Percentiles rank a stretch among this genome's conserved stretches.
Evolutionary conservation across 768 basidiomycete genomes (phyloP).

Genomic region (Tephrocybe sp.): DNA sequence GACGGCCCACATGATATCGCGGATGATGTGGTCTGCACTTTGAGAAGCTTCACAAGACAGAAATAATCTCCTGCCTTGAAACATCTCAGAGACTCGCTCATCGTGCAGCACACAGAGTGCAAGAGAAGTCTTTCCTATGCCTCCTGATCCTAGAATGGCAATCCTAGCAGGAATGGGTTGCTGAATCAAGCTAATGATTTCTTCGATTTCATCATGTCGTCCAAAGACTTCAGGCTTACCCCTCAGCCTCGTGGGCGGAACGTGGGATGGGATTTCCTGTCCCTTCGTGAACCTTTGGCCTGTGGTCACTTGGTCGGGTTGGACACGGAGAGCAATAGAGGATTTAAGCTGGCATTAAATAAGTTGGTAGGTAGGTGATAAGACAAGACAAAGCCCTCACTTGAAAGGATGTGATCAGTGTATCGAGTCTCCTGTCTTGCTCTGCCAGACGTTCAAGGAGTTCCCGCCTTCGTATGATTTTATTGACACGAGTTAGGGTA

Average conservation of each 20-base stretch:
- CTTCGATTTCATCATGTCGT: constrained; percentile 21
- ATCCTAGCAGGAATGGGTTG: constrained; percentile 13
- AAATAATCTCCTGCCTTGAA: constrained; percentile 22
- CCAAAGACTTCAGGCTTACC: constrained; percentile 26
- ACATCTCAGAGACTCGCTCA: constrained; percentile 14
- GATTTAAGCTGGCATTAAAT: constrained; percentile 11
- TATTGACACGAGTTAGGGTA: constrained; percentile 15
- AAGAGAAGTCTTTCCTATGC: constrained; percentile 33
- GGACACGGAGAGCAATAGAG: constrained; percentile 10
- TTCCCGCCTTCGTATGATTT: constrained; percentile 20
- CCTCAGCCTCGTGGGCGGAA: constrained; percentile 4
- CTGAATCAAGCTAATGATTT: constrained; percentile 17
- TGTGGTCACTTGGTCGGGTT: not conserved
- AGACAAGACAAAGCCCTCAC: constrained; percentile 7
- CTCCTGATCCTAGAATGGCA: constrained; percentile 30
- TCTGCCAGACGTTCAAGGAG: constrained; percentile 17
- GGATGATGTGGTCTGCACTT: constrained; percentile 21
- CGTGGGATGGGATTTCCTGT: not conserved
- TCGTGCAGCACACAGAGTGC: constrained; percentile 26
- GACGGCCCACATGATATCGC: constrained; percentile 20
- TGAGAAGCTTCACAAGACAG: constrained; percentile 28
- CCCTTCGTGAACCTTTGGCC: not conserved
- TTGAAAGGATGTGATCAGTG: constrained; percentile 26
- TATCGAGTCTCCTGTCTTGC: constrained; percentile 26
- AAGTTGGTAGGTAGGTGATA: not conserved